Evolutionary conservation across 768 basidiomycete genomes (phyloP).

Genomic region (Pleurotus sapidus): DNA sequence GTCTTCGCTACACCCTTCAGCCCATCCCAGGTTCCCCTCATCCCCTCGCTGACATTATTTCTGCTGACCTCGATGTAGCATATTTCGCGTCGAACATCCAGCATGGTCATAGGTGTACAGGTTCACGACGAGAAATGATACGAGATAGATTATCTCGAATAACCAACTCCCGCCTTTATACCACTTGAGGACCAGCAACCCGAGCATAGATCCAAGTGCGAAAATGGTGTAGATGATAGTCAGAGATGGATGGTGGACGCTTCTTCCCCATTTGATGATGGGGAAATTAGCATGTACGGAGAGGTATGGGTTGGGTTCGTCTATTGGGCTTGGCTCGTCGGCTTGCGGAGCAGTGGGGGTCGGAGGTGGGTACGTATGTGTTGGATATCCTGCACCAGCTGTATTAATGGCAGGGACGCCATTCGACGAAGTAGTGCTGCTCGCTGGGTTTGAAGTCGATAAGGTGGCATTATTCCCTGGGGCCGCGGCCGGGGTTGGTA

Average conservation of each 20-base stretch:
- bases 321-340: neutral
- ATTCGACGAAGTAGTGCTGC: neutral
- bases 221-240: conserved; percentile 2
- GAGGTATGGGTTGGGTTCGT: neutral
- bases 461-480: neutral
- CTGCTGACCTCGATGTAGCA: conserved; percentile 3
- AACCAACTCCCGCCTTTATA: conserved; percentile 1
- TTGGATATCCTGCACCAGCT: neutral
- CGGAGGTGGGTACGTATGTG: neutral
- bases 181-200: neutral
- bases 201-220: neutral
- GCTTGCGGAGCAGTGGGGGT: neutral
- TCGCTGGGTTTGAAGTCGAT: neutral
- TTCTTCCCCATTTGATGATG: conserved; percentile 4
- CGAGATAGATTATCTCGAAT: conserved; percentile 1
- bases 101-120: conserved; percentile 4
- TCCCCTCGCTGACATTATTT: neutral
- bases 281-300: conserved; percentile 4
- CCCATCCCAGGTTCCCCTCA: neutral
- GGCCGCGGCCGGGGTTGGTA: neutral
- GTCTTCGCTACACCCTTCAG: neutral
- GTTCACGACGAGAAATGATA: neutral
- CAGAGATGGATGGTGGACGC: conserved; percentile 5
- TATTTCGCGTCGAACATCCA: conserved; percentile 1
- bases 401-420: neutral